A percentile compares a stretch with the other conserved stretches of the same genome.
phyloP scores from a whole-genome alignment of 2,329 filamentous ascomycete genomes.

The Monosporascus sp. region DNA sequence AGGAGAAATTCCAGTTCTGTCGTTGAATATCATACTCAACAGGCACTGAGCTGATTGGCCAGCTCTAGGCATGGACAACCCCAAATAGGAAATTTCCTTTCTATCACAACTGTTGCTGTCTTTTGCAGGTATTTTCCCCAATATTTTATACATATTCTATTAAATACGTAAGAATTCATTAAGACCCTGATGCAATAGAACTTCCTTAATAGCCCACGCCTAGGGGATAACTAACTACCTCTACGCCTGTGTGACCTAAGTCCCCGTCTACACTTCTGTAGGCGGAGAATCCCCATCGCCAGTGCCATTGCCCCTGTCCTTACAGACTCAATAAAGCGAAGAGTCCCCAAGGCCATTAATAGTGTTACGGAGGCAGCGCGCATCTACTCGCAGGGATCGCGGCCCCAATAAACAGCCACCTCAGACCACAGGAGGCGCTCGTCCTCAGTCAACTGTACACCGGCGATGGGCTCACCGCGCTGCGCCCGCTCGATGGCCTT shows the following conservation, averaged over 20 bases:
- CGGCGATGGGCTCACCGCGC: not conserved
- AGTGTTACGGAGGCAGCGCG: not conserved
- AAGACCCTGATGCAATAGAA: too few species aligned
- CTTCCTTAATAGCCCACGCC: too few species aligned
- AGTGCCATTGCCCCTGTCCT: too few species aligned
- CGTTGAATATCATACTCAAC: too few species aligned
- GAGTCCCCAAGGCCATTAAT: too few species aligned
- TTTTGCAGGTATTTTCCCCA: not conserved
- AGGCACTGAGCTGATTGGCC: not conserved
- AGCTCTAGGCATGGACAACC: not conserved
- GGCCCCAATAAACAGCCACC: not conserved
- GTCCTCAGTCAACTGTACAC: not conserved
- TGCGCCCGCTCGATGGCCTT: not conserved
- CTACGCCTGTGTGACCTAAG: too few species aligned
- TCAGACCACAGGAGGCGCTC: not conserved
- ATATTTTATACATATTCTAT: too few species aligned
- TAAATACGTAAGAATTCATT: not conserved
- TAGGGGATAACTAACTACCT: too few species aligned
- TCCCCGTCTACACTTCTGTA: too few species aligned
- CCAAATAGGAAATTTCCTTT: not conserved
- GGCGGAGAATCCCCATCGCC: too few species aligned
- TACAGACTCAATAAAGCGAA: not conserved
- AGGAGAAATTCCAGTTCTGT: too few species aligned
- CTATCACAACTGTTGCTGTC: not conserved
- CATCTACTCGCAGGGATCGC: not conserved